Percentiles rank a stretch among this genome's conserved stretches.
phyloP scores from a whole-genome alignment of 768 basidiomycete genomes.

The Termitomyces sp. region DNA sequence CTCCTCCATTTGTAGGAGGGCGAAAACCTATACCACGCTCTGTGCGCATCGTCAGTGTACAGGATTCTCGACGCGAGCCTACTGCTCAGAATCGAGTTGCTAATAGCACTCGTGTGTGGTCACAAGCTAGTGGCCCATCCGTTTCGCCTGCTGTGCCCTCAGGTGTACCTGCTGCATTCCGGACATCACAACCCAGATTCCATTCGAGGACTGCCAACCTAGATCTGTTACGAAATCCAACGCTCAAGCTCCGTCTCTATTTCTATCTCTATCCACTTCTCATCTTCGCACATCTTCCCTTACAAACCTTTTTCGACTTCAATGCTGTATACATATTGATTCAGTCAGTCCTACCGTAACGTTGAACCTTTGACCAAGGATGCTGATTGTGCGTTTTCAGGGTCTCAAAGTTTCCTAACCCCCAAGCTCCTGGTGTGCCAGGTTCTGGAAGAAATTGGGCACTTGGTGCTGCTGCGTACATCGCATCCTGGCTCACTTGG shows the following conservation, averaged over 20 bases:
- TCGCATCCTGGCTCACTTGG: slow-evolving; percentile 76
- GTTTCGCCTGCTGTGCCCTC: slow-evolving; percentile 40
- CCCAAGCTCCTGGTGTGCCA: slow-evolving; percentile 60
- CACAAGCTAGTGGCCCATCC: slow-evolving; percentile 44
- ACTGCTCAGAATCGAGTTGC: slow-evolving; percentile 45
- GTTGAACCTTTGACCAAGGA: not conserved
- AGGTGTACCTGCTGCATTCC: slow-evolving; percentile 24
- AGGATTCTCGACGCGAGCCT: slow-evolving; percentile 46
- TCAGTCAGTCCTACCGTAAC: slow-evolving; percentile 51
- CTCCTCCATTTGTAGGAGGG: slow-evolving; percentile 43
- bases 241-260: slow-evolving; percentile 46
- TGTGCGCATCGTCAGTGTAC: slow-evolving; percentile 73
- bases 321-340: slow-evolving; percentile 80
- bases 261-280: slow-evolving; percentile 70
- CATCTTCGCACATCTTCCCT: slow-evolving; percentile 63
- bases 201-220: slow-evolving; percentile 62
- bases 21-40: slow-evolving; percentile 77
- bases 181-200: slow-evolving; percentile 57
- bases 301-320: slow-evolving; percentile 87
- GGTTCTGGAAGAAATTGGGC: slow-evolving; percentile 78
- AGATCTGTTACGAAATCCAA: slow-evolving; percentile 61
- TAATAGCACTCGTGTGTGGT: slow-evolving; percentile 49
- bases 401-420: slow-evolving; percentile 70
- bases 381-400: slow-evolving; percentile 29
- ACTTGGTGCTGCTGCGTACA: slow-evolving; percentile 76